A percentile compares a stretch with the other conserved stretches of the same genome.
Conservation (phyloP, 2,329 filamentous ascomycete species). For the Daldinia sp. region DNA sequence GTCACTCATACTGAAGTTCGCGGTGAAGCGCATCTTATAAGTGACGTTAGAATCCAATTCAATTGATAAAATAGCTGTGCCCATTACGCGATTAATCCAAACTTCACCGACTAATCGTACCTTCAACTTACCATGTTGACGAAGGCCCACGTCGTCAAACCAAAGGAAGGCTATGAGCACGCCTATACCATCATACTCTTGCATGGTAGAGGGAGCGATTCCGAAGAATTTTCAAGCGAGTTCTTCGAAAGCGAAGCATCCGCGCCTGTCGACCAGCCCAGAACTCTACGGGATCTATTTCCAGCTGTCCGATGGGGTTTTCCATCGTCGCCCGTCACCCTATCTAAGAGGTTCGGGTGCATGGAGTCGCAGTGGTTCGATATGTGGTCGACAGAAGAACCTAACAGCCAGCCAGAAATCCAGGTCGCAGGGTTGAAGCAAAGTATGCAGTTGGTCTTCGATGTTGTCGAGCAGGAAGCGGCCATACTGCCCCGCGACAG, state of each 20-base stretch:
- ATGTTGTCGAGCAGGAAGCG: slow-evolving; percentile 39
- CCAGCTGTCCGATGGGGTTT: slow-evolving; percentile 45
- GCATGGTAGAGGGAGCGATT: slow-evolving; percentile 54
- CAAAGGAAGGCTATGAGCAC: slow-evolving; percentile 39
- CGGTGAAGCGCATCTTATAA: too few relatives aligned
- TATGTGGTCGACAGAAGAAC: slow-evolving; percentile 61
- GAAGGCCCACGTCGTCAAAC: neutral
- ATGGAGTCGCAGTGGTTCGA: slow-evolving; percentile 47
- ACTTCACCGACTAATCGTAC: too few relatives aligned
- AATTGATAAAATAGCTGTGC: too few relatives aligned
- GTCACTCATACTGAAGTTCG: too few relatives aligned
- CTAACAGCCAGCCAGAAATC: slow-evolving; percentile 46
- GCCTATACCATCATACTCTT: slow-evolving; percentile 57
- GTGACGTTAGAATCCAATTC: too few relatives aligned
- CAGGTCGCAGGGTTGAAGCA: slow-evolving; percentile 39
- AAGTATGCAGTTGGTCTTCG: slow-evolving; percentile 35
- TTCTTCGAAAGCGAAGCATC: slow-evolving; percentile 51
- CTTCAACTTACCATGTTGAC: neutral
- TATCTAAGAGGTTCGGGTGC: slow-evolving; percentile 36
- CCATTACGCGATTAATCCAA: too few relatives aligned
- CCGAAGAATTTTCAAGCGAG: slow-evolving; percentile 51
- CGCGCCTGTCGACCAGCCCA: slow-evolving; percentile 20
- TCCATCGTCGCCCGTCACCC: slow-evolving; percentile 33
- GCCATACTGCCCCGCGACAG: slow-evolving; percentile 29
- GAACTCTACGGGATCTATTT: slow-evolving; percentile 39